Base-by-base conservation (phyloP, 2,329 filamentous ascomycete species). In the Penicillium sumatraense region DNA sequence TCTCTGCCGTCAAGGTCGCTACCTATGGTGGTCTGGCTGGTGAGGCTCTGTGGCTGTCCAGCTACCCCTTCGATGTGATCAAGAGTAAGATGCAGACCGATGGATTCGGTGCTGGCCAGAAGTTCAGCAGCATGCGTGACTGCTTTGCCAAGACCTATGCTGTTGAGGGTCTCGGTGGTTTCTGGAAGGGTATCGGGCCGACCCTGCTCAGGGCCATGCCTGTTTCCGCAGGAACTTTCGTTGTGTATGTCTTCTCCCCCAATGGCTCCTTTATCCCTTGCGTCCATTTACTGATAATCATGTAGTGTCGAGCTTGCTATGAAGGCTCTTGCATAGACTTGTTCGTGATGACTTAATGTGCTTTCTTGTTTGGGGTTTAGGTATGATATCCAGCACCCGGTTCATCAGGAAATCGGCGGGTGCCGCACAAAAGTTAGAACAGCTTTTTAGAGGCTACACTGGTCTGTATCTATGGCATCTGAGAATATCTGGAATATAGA, bases 71-170 rank as follows among this genome's bases (percentile, higher is more conserved):
- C 62, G 95, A 99, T 77, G 93, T 99, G 24, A 78, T 99, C 77
- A 99, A 99, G 89, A 96, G 91, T 78, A 98, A 96, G 85, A 97
- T 98, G 93, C 95, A 99, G 84, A 96, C 89, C 55, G 95, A 99
- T 77, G 93, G 90, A 0, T 95, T 97, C 71, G 91, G 90, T 2
- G 75, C 71, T 4, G 78, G 83, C 60, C 86, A 88, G 80, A 83
- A 83, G 71, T 99, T 89, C 78, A 85, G 80, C 72, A 88, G 81
- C 53, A 97, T 97, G 93, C 84, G 88, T 49, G 90, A 96, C 76
- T 96, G 91, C 79, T 96, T 98, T 75, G 83, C 81, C 56, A 86
- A 96, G 81, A 96, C 89, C 2, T 96, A 84, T 80, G 83, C 83
- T 57, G 81, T 78, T 5, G 92, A 96, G 76, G 95, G 95, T 1